Percentiles rank a stretch among this genome's conserved stretches.
Conservation (phyloP, 1,284 basidiomycete genomes). For the Trichosporon sp. region DNA sequence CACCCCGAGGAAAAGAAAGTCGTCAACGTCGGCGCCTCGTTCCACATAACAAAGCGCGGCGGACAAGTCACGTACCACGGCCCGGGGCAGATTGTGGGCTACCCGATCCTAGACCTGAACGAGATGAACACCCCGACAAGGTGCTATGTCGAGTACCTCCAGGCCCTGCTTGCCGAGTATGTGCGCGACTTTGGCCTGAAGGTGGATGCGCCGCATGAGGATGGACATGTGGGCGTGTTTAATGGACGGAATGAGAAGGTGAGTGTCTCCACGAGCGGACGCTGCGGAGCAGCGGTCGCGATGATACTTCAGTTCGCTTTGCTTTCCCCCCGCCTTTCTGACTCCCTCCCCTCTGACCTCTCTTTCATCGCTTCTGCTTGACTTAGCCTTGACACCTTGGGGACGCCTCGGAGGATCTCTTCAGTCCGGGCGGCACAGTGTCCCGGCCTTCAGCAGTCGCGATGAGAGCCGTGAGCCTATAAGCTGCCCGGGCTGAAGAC, state of each 20-base stretch:
- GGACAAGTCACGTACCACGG: slow-evolving; percentile 97
- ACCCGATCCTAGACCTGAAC: slow-evolving; percentile 80
- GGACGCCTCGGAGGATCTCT: too few species aligned
- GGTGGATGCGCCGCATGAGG: slow-evolving; percentile 47
- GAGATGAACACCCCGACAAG: slow-evolving; percentile 52
- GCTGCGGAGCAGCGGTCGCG: not conserved
- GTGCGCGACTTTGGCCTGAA: slow-evolving; percentile 25
- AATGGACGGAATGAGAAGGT: slow-evolving; percentile 44
- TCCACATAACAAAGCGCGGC: slow-evolving; percentile 74
- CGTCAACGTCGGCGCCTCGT: slow-evolving; percentile 74
- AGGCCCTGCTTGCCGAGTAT: slow-evolving; percentile 45
- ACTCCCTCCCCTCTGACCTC: too few species aligned
- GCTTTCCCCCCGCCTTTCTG: too few species aligned
- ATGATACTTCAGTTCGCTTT: too few species aligned
- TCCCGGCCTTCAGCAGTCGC: too few species aligned
- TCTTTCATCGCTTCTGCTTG: too few species aligned
- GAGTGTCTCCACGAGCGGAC: slow-evolving; percentile 5
- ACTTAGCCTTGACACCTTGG: too few species aligned
- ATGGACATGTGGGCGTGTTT: slow-evolving; percentile 49
- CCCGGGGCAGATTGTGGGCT: slow-evolving; percentile 93
- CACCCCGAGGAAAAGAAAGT: slow-evolving; percentile 64
- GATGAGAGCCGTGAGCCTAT: too few species aligned
- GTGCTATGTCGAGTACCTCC: slow-evolving; percentile 51
- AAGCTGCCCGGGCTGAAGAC: too few species aligned
- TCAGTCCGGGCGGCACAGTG: too few species aligned